Percentiles rank a stretch among this genome's conserved stretches.
These are phyloP conservation scores for Trifolium pratense DNA, from an alignment of 306 rosid species.

Conservation along the genomic window DNA sequence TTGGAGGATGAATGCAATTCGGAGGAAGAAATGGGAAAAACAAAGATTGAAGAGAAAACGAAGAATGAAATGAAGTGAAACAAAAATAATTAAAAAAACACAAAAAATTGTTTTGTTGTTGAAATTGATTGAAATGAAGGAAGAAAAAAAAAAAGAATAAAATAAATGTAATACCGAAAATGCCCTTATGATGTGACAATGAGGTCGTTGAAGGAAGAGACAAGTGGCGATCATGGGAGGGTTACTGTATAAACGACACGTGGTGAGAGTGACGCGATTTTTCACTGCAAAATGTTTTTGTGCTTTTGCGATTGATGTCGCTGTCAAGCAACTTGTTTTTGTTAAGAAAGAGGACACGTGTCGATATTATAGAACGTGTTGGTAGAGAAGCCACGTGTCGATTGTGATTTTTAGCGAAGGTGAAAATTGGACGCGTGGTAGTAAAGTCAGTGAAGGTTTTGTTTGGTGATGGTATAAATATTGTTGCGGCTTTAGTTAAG, in stretches of 20 bases:
- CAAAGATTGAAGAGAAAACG: not conserved
- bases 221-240: conserved; percentile 53
- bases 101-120: not conserved
- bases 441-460: conserved; percentile 8
- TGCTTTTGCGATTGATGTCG: conserved; percentile 46
- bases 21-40: not conserved
- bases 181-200: conserved; percentile 49
- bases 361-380: not conserved
- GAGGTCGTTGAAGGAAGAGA: conserved; percentile 41
- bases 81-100: too few species aligned
- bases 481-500: conserved; percentile 42
- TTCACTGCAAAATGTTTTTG: conserved; percentile 43
- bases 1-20: conserved; percentile 13
- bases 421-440: conserved; percentile 51
- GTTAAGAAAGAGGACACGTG: conserved; percentile 50
- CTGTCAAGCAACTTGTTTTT: conserved; percentile 45
- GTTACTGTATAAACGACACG: conserved; percentile 49
- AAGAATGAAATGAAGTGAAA: not conserved
- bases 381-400: conserved; percentile 48
- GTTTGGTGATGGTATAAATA: not conserved
- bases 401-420: not conserved
- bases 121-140: not conserved
- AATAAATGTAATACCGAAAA: conserved; percentile 44
- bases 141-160: not conserved
- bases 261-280: conserved; percentile 50